Evolutionary conservation across 139 green algal genomes (phyloP), one percentile per base, ranked within the genome.

Genomic region (Mesotaenium endlicherianum): DNA sequence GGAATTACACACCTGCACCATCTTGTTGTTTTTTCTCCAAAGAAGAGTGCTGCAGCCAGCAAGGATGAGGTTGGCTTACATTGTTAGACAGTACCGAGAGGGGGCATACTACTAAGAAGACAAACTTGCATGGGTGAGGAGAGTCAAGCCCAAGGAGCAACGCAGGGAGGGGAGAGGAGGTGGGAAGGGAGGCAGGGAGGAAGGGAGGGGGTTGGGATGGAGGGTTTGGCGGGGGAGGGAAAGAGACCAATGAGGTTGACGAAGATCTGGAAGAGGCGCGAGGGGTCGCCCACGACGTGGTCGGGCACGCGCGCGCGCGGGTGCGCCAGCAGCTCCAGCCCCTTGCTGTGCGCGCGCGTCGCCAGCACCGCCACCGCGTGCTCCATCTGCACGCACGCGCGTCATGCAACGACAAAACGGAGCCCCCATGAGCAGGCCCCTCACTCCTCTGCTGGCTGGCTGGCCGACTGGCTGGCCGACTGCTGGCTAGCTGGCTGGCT

Each of bases 251-350:
- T 81, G 3, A 84, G 17, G 59, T 84, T 84, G 58, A 84, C 50
- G 58, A 84, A 84, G 26, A 84, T 84, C 36, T 84, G 77, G 39
- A 84, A 80, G 6, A 84, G 77, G 5, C 77, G 77, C 17, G 59
- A 59, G 26, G 77, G 77, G 59, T 84, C 77, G 3, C 77, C 77
- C 58, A 84, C 38, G 16, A 84, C 5, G 31, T 30, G 34, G 31
- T 84, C 77, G 26, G 77, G 77, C 36, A 84, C 47, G 40, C 31
- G 14, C 5, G 44, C 36, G 16, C n/a, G 41, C 16, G 42, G 17
- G 14, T 50, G 38, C n/a, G 34, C 81, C 1, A 78, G 34, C 2
- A 84, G 40, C n/a, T 80, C 77, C 36, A 84, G 26, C 30, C 59
- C 59, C 36, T 79, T 79, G 16, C 81, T 84, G 36, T 49, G 38